A percentile compares a stretch with the other conserved stretches of the same genome.
Conservation (phyloP, 176 grass and related monocot genomes). For the Aegilops speltoides region DNA sequence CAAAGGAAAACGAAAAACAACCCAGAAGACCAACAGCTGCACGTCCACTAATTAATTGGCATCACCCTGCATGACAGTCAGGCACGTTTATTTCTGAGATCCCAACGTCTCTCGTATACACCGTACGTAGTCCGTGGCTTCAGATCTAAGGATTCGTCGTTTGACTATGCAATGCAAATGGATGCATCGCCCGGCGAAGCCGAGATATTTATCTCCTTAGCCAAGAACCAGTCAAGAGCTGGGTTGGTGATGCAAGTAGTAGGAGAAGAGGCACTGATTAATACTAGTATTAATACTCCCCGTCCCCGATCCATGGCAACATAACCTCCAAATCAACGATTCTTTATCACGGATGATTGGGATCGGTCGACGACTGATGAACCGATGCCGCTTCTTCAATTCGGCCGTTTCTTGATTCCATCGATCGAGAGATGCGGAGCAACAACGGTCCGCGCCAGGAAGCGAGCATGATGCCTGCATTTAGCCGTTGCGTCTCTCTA, state of each 20-base stretch:
- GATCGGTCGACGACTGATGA: neutral
- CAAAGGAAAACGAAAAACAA: neutral
- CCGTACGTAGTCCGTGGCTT: neutral
- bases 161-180: neutral
- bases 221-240: conserved; percentile 31
- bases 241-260: conserved; percentile 14
- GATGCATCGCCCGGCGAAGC: neutral
- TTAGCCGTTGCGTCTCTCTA: neutral
- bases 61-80: neutral
- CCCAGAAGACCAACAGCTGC: neutral
- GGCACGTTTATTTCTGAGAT: neutral
- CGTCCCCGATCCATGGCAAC: conserved; percentile 15
- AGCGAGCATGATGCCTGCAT: neutral
- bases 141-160: neutral
- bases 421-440: conserved; percentile 41
- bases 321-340: conserved; percentile 13
- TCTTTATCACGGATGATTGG: conserved; percentile 31
- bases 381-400: neutral
- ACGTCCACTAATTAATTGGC: neutral
- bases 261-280: neutral
- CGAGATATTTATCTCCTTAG: neutral
- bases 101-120: neutral
- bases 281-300: neutral
- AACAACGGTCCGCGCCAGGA: conserved; percentile 27
- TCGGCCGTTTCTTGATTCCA: conserved; percentile 19